These are phyloP conservation scores for Rheum nobile DNA, from an alignment of 148 eudicot species.

Conservation along the genomic window DNA sequence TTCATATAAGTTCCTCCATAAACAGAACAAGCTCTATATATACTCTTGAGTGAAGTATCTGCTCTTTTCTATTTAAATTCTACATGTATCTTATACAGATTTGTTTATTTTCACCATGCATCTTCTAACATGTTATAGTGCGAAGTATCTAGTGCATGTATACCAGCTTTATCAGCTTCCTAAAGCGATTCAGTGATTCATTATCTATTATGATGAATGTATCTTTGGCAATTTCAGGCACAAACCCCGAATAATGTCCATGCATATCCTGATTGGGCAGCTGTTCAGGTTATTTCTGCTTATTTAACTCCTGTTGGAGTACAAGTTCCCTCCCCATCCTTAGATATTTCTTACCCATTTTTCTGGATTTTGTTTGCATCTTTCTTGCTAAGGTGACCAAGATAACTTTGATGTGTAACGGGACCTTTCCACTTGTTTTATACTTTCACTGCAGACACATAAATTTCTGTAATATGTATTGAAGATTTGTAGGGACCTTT, in stretches of 20 bases:
- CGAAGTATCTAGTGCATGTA: not conserved
- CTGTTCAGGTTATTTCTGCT: constrained; percentile 34
- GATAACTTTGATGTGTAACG: not conserved
- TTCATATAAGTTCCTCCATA: not conserved
- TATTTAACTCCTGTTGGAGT: not conserved
- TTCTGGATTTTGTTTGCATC: not conserved
- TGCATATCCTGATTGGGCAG: constrained; percentile 49
- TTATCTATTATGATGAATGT: not conserved
- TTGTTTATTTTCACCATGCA: not conserved
- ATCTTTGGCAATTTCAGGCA: constrained; percentile 28
- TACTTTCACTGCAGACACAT: not conserved
- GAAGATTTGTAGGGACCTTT: not conserved
- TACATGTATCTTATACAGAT: not conserved
- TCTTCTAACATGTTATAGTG: not conserved
- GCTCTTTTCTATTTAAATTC: not conserved
- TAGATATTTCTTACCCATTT: not conserved
- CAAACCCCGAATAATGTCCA: constrained; percentile 24
- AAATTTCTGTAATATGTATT: not conserved
- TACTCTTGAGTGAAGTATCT: not conserved
- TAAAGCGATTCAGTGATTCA: constrained; percentile 5
- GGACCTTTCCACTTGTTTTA: not conserved
- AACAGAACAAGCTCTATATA: not conserved
- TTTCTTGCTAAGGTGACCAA: not conserved
- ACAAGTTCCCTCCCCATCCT: not conserved
- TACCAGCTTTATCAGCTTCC: not conserved